Conservation (phyloP, 1,284 basidiomycete species). For the Melanopsichium pennsylvanicum region DNA sequence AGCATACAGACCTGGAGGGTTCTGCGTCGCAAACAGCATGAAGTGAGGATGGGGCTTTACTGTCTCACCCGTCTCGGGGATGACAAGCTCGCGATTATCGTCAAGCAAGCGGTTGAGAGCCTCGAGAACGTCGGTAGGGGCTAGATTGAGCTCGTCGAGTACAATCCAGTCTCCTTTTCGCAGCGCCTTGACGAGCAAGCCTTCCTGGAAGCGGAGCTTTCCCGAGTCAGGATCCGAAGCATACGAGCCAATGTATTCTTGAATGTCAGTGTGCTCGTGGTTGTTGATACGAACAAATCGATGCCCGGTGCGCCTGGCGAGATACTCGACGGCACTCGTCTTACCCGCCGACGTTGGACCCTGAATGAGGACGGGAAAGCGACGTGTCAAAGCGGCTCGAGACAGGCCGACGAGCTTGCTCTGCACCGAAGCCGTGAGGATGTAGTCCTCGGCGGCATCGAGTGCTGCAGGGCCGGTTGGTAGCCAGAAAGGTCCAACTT, state of each 20-base stretch:
- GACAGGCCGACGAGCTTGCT: slow-evolving; percentile 90
- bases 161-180: slow-evolving; percentile 97
- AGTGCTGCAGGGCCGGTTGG: slow-evolving; percentile 75
- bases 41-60: slow-evolving; percentile 93
- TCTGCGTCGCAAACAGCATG: slow-evolving; percentile 98
- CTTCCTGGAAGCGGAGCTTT: slow-evolving; percentile 92
- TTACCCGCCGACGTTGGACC: slow-evolving; percentile 98
- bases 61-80: slow-evolving; percentile 96
- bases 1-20: slow-evolving; percentile 95
- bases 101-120: slow-evolving; percentile 95
- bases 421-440: slow-evolving; percentile 96
- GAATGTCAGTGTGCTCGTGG: slow-evolving; percentile 97
- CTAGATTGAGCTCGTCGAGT: slow-evolving; percentile 95
- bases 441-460: slow-evolving; percentile 77
- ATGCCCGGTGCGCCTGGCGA: slow-evolving; percentile 92
- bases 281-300: slow-evolving; percentile 98
- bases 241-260: slow-evolving; percentile 97
- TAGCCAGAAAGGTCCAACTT: slow-evolving; percentile 91
- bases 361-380: slow-evolving; percentile 95
- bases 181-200: slow-evolving; percentile 85
- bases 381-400: slow-evolving; percentile 84
- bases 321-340: slow-evolving; percentile 95
- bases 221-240: slow-evolving; percentile 90
- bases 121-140: slow-evolving; percentile 97
- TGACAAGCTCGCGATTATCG: slow-evolving; percentile 94